phyloP scores from a whole-genome alignment of 148 eudicot genomes.

The Amaranthus palmeri region DNA sequence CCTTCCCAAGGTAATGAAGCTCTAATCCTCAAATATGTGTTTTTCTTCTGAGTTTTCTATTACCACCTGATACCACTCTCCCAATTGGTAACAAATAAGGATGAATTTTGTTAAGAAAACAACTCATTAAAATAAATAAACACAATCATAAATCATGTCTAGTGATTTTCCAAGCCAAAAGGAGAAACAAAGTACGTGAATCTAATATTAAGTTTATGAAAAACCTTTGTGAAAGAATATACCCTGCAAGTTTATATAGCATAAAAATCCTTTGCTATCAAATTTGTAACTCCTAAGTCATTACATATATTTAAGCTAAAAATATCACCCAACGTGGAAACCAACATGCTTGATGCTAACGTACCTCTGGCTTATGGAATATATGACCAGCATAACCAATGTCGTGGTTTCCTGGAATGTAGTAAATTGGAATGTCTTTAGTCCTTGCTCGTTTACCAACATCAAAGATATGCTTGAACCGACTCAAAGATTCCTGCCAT shows the following conservation, averaged over 20 bases:
- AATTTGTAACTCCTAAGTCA: neutral
- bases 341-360: constrained; percentile 4
- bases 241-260: neutral
- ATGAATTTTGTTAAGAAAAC: too few relatives aligned
- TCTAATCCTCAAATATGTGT: too few relatives aligned
- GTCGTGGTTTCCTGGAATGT: constrained; percentile 90
- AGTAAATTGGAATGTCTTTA: constrained; percentile 45
- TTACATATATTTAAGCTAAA: neutral
- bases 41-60: too few relatives aligned
- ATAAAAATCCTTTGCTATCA: neutral
- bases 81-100: too few relatives aligned
- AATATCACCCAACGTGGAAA: neutral
- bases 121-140: too few relatives aligned
- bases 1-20: too few relatives aligned
- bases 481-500: constrained; percentile 88
- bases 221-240: neutral
- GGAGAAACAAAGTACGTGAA: neutral
- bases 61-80: too few relatives aligned
- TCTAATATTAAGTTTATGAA: neutral
- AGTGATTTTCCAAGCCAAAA: too few relatives aligned
- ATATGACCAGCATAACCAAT: constrained; percentile 65
- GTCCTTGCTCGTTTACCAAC: constrained; percentile 40
- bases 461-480: constrained; percentile 81
- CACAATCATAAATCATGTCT: too few relatives aligned
- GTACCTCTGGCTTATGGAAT: constrained; percentile 61